Base-by-base conservation (phyloP, 1,284 basidiomycete species). In the Puccinia polysora region DNA sequence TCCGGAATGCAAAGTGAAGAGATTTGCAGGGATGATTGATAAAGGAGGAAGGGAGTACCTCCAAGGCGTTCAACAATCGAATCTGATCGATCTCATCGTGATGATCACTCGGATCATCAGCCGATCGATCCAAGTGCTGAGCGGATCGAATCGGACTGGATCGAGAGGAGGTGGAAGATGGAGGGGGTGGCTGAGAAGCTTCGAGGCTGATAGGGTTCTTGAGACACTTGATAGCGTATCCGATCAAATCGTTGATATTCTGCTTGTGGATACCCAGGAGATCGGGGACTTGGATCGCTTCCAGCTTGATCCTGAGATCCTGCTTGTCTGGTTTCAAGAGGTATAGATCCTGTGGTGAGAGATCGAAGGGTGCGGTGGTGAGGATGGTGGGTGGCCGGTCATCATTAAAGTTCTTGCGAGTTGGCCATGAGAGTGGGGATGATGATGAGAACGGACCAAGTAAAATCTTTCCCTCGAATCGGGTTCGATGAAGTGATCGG, bases 21-120 rank as follows among this genome's bases (percentile, higher is more conserved):
- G n/a, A 30, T 6, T 7, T 32, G 34, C 34, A 8, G 28, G 2
- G 28, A 63, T 10, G 28, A 18, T 65, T 52, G 10, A 62, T 1
- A 32, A 50, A 30, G 49, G 43, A 28, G 36, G 40, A 43, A 40
- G 2, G 20, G 14, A 58, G 18, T 52, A 71, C 68, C 58, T 59
- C 58, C 23, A 71, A 53, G 8, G 49, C 68, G 52, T 71, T 71
- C 5, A 40, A 52, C 14, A 71, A 20, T 63, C 68, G 23, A 47
- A 71, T 71, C 20, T 71, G 34, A 47, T 71, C 59, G 30, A 71
- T 60, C 20, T 65, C 68, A n/a, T 71, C 34, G 1, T 53, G 45
- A 2, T 63, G 59, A 10, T 43, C 40, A 7, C n/a, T n/a, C 4
- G 34, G n/a, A 47, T 2, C 5, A 20, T 65, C n/a, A 2, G 40